Conservation (phyloP, 306 rosid genomes). For the Adenanthera pavonina region DNA sequence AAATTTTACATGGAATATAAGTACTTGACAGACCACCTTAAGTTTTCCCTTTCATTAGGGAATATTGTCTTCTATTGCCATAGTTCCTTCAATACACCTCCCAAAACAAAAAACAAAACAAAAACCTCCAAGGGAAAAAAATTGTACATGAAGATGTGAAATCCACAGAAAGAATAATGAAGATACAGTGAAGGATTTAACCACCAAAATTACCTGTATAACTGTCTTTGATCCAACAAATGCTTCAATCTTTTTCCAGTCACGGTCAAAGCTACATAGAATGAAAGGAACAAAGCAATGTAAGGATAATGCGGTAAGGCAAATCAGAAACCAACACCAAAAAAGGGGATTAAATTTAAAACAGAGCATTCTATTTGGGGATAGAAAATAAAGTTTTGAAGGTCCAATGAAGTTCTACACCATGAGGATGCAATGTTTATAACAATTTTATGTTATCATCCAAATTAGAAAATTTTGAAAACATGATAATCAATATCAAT, state of each 20-base stretch:
- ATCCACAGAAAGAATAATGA: background rate
- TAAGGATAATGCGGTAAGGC: slow-evolving; percentile 30
- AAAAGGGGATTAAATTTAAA: slow-evolving; percentile 22
- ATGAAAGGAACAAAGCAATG: slow-evolving; percentile 23
- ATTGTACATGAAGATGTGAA: background rate
- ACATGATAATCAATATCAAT: background rate
- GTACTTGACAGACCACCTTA: background rate
- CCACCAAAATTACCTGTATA: slow-evolving; percentile 73
- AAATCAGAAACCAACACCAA: background rate
- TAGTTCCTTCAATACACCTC: background rate
- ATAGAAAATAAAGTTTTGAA: background rate
- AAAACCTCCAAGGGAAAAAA: background rate
- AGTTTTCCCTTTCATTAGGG: background rate
- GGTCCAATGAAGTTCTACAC: slow-evolving; percentile 2
- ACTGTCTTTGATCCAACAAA: slow-evolving; percentile 94
- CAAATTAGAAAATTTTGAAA: slow-evolving; percentile 16
- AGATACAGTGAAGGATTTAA: background rate
- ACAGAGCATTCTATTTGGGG: background rate
- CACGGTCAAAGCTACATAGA: slow-evolving; percentile 86
- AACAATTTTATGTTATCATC: slow-evolving; percentile 3
- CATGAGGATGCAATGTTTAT: slow-evolving; percentile 20
- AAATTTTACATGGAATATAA: background rate
- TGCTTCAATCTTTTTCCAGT: slow-evolving; percentile 99
- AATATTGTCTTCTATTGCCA: background rate
- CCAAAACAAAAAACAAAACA: background rate